Base-by-base conservation (phyloP, 192 early-diverging fungal genomes). In the Coemansia sp. region DNA sequence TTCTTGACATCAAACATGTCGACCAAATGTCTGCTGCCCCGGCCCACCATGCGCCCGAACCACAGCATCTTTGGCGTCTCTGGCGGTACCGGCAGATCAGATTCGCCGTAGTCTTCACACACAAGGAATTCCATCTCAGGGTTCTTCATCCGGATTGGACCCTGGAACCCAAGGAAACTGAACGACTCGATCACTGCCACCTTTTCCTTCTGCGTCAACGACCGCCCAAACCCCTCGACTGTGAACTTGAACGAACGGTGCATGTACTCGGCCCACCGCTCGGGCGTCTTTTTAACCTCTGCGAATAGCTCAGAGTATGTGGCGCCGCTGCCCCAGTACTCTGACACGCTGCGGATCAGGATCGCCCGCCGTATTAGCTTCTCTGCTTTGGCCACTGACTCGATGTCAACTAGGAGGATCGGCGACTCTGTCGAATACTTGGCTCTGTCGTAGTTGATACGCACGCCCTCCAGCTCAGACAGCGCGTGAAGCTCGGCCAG, bases 1-100 rank as follows among this genome's bases (percentile, higher is more conserved):
- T 98, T 96, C 82, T 99, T 99, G 42, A 99, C 84, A 77, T 96
- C 93, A 66, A 92, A 99, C 58, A 71, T 89, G n/a, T 87, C 82
- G 18, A 96, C 85, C 18, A 91, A 53, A 20, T 88, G 86, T 46
- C 89, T 26, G 55, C 72, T 90, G 34, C 93, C 89, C 18, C 64
- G 75, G 7, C 89, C 89, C 2, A 95, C 71, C 62, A 89, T 68
- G 16, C 87, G 79, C 1, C 92, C 92, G 69, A 94, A 89, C 83
- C 90, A 92, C 37, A 90, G 77, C 6, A 46, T 68, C 58, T 65
- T 71, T 4, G 77, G 75, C 13, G 9, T 18, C 37, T 68, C 45
- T 7, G 63, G 26, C 2, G 66, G 59, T 0, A 52, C 8, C 26
- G 77, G 64, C 2, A 48, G 58, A 26, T 83, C 63, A 4, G 74